Evolutionary conservation across 306 rosid species (phyloP).

Genomic region (Cucumis sativus): Cucumber_9930_V3 NC_026658.2:6482001-6482500

Average conservation of each 20-base stretch:
- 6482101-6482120: not conserved
- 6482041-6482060: not conserved
- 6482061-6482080: not conserved
- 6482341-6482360: conserved; percentile 70
- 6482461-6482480: not conserved
- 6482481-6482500: not conserved
- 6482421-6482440: not conserved
- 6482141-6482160: not conserved
- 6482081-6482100: not conserved
- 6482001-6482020: not conserved
- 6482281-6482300: not conserved
- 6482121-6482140: not conserved
- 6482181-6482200: not conserved
- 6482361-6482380: conserved; percentile 98
- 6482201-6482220: not conserved
- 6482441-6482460: not conserved
- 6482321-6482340: conserved; percentile 36
- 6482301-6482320: conserved; percentile 20
- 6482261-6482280: not conserved
- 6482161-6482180: not conserved
- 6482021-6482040: not conserved
- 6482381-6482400: conserved; percentile 89
- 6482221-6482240: not conserved
- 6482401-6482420: conserved; percentile 77
- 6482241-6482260: not conserved